Evolutionary conservation across 495 filamentous ascomycete genomes (phyloP).

Genomic region (Penicillium alfredii): DNA sequence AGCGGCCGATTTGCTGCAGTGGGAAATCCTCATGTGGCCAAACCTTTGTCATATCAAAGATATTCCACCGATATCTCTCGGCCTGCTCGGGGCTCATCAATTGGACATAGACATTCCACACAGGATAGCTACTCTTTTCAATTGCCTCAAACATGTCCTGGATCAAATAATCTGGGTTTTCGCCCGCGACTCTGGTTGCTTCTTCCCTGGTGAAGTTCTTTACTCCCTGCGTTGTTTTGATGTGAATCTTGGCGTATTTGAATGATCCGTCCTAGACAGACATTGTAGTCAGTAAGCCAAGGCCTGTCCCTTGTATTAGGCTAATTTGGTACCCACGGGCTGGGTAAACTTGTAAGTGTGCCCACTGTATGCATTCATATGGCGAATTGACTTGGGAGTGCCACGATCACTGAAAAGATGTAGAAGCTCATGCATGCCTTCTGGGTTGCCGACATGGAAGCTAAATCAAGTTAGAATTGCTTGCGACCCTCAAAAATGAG

Average conservation of each 20-base stretch:
- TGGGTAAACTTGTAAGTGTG: slow-evolving; percentile 67
- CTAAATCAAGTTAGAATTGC: too few relatives aligned
- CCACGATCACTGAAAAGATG: slow-evolving; percentile 61
- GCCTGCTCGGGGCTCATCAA: slow-evolving; percentile 38
- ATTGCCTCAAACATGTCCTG: slow-evolving; percentile 33
- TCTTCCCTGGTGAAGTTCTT: slow-evolving; percentile 55
- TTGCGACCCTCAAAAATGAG: slow-evolving; percentile 1
- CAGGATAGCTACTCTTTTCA: slow-evolving; percentile 31
- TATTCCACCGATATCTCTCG: slow-evolving; percentile 29
- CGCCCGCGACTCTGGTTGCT: slow-evolving; percentile 48
- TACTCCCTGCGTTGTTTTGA: slow-evolving; percentile 59
- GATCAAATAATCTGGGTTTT: slow-evolving; percentile 36
- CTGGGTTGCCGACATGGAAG: slow-evolving; percentile 56
- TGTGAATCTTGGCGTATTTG: slow-evolving; percentile 59
- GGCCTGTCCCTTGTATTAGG: too few relatives aligned
- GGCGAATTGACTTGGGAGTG: slow-evolving; percentile 52
- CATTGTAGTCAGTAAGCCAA: too few relatives aligned
- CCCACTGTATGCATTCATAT: slow-evolving; percentile 59
- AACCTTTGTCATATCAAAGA: slow-evolving; percentile 41
- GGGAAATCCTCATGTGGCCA: slow-evolving; percentile 36
- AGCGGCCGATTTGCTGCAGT: slow-evolving; percentile 27
- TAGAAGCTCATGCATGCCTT: slow-evolving; percentile 59
- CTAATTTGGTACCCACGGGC: too few relatives aligned
- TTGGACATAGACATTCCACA: slow-evolving; percentile 44
- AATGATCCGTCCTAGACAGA: slow-evolving; percentile 54